Base-by-base conservation (phyloP, 495 filamentous ascomycete species). In the Penicillium turbatum region DNA sequence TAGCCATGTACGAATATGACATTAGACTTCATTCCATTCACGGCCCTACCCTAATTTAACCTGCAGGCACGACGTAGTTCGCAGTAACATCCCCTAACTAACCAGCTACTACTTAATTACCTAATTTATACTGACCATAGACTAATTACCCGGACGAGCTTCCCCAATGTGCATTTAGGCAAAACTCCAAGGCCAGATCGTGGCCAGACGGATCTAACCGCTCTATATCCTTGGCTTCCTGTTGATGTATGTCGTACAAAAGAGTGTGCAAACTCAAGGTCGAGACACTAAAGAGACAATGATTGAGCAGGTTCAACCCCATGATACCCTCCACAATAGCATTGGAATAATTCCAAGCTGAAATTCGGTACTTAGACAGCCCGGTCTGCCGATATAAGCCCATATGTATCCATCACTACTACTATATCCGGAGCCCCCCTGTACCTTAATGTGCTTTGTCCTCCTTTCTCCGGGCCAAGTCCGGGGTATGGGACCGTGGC, bases 1-100 rank as follows among this genome's bases (percentile, higher is more conserved):
- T 34, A 47, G 37, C 52, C 40, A 30, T 41, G 44, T 48, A 48
- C 37, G 44, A 55, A 55, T 55, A 48, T 48, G 50, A 53, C 19
- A 5, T 35, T 35, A 9, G 10, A 7, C 27, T 5, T 30, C 27
- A 30, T 30, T 30, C 27, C 30, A 31, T 1, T 9, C 3, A 7
- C 10, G 1, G 6, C 10, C 12, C 26, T 42, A 17, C 19, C 26
- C 21, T 41, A 3, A 41, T 5, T 42, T 42, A n/a, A 42, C 21
- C 21, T 24, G 21, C 21, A 24, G 21, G 21, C 21, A 24, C 4
- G 21, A 2, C 2, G 21, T 24, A 24, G 21, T 24, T 24, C 21
- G 21, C 21, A 24, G 21, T 24, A 24, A 2, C 21, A 24, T 24
- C 21, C 21, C 21, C 21, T 24, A 24, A 4, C 4, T n/a, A n/a